Conservation (phyloP, 2,329 filamentous ascomycete species). For the Sclerotinia spermophila region DNA sequence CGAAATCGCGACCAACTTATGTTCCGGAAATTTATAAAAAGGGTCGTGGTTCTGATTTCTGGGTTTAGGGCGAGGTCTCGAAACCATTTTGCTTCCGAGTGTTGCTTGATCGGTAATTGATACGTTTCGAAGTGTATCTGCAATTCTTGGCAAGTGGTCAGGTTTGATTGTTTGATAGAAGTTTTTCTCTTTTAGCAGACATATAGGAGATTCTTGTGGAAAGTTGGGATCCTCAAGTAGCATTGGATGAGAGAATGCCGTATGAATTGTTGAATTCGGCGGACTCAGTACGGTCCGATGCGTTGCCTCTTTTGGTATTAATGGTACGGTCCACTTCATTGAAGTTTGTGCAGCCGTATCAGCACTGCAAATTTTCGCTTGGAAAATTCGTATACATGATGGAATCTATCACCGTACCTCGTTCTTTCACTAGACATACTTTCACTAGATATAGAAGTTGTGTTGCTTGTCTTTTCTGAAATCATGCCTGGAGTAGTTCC, state of each 20-base stretch:
- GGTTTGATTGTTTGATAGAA: accelerated
- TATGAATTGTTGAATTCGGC: background rate
- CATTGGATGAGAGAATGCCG: background rate
- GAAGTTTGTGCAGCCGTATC: background rate
- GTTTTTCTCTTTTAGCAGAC: background rate
- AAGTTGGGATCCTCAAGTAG: background rate
- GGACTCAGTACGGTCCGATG: background rate
- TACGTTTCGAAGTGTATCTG: background rate
- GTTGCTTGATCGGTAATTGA: no score
- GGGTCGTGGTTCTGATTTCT: background rate
- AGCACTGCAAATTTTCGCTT: accelerated
- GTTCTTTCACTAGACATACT: no score
- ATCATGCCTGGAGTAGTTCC: no score
- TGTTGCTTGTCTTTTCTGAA: no score
- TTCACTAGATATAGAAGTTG: no score
- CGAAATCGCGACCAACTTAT: background rate
- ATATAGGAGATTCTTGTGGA: background rate
- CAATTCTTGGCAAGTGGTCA: accelerated
- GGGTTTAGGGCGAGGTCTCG: background rate
- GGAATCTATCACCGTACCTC: background rate
- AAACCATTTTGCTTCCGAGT: background rate
- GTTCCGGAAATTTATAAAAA: no score
- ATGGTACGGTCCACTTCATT: background rate
- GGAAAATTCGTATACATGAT: background rate
- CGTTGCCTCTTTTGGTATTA: accelerated